phyloP scores from a whole-genome alignment of 352 stramenopile species.

The Blastocystis sp. region DNA sequence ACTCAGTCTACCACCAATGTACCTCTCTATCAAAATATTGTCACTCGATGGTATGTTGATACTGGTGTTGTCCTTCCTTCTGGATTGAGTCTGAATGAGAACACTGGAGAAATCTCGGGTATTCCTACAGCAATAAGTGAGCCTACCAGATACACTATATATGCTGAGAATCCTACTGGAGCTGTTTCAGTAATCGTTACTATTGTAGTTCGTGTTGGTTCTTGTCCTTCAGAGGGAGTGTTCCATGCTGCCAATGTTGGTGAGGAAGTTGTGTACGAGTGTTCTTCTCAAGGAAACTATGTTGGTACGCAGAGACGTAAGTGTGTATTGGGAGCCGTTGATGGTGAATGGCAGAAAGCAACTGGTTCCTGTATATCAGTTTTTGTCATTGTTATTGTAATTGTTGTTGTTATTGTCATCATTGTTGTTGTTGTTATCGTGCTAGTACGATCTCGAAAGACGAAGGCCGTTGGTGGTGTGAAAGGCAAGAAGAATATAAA shows the following conservation, averaged over 20 bases:
- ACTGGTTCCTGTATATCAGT: slow-evolving; percentile 2
- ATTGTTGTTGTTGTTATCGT: slow-evolving; percentile 3
- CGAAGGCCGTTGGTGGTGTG: slow-evolving; percentile 15
- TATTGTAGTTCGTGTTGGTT: not conserved
- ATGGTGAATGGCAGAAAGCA: slow-evolving; percentile 1
- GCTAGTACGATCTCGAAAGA: not conserved
- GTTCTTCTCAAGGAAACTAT: not conserved
- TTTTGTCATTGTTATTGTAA: not conserved
- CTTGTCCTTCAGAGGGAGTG: not conserved
- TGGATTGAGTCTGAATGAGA: not conserved
- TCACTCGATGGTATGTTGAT: not conserved
- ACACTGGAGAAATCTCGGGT: slow-evolving; percentile 7
- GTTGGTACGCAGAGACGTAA: slow-evolving; percentile 12
- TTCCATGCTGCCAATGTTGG: not conserved
- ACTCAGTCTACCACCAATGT: not conserved
- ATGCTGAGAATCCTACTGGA: not conserved
- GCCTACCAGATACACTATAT: not conserved
- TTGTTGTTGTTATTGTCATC: slow-evolving; percentile 12
- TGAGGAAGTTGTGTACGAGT: not conserved
- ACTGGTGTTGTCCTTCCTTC: not conserved
- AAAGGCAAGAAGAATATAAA: not conserved
- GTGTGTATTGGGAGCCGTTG: not conserved
- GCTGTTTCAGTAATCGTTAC: not conserved
- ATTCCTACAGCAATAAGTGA: not conserved
- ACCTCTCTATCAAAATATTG: not conserved